phyloP scores from a whole-genome alignment of 306 rosid genomes.

The Trifolium fragiferum region DNA sequence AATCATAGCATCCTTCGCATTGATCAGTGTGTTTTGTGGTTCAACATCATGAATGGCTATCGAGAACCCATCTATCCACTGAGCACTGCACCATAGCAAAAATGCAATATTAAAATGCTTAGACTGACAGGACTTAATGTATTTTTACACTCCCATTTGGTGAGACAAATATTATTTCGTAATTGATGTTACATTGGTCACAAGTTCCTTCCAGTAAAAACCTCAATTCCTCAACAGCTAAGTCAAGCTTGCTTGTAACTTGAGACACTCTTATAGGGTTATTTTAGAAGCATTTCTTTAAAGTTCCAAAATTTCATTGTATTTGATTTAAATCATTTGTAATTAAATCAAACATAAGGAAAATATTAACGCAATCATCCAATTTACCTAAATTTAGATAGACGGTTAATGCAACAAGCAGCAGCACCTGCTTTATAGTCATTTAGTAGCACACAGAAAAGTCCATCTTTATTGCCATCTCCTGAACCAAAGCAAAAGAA shows the following conservation, averaged over 20 bases:
- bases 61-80: conserved; percentile 94
- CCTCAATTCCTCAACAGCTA: not conserved
- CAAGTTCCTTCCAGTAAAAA: conserved; percentile 9
- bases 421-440: conserved; percentile 86
- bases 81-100: conserved; percentile 69
- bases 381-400: conserved; percentile 85
- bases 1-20: conserved; percentile 64
- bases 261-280: too few species aligned
- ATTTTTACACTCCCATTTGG: too few species aligned
- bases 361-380: conserved; percentile 9
- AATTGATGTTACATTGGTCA: not conserved
- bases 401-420: conserved; percentile 90
- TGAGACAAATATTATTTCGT: too few species aligned
- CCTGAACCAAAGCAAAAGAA: conserved; percentile 52
- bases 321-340: conserved; percentile 7
- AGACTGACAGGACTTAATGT: not conserved
- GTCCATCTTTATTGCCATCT: conserved; percentile 91
- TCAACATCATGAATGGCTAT: conserved; percentile 94
- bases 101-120: conserved; percentile 29
- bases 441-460: conserved; percentile 80
- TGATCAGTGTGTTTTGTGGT: conserved; percentile 62
- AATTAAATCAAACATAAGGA: conserved; percentile 23
- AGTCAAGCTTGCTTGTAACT: not conserved
- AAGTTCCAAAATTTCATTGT: not conserved
- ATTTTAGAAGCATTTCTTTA: not conserved